phyloP scores from a whole-genome alignment of 176 grass and related monocot genomes.

The Puccinellia tenuiflora region DNA sequence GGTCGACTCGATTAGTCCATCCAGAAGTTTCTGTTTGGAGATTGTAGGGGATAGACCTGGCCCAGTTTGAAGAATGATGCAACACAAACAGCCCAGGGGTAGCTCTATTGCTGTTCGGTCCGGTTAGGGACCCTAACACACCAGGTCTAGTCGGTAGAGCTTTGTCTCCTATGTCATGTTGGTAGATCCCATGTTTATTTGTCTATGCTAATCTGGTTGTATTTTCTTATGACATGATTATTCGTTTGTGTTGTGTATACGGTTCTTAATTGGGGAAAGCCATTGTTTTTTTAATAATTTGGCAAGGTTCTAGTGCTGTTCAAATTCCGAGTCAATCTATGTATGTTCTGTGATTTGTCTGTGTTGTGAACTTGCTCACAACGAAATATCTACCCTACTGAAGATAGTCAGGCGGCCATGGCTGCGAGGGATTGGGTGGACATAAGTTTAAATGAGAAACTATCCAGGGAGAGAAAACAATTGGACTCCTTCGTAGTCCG shows the following conservation, averaged over 20 bases:
- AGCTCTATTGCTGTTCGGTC: background rate
- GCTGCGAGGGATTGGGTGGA: background rate
- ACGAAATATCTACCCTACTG: background rate
- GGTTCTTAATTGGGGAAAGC: background rate
- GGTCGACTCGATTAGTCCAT: background rate
- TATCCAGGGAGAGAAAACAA: background rate
- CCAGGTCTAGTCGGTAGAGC: background rate
- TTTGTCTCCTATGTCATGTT: background rate
- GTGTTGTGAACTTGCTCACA: background rate
- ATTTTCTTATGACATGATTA: background rate
- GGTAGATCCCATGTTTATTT: background rate
- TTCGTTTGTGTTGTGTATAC: background rate
- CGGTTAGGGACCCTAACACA: background rate
- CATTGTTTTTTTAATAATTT: background rate
- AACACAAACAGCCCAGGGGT: background rate
- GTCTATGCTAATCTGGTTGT: background rate
- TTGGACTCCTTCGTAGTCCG: background rate
- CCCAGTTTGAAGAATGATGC: background rate
- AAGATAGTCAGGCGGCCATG: background rate
- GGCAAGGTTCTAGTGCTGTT: background rate
- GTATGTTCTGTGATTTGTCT: background rate
- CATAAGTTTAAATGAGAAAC: background rate
- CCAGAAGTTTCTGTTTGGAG: background rate
- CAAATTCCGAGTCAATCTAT: background rate
- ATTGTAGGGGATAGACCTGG: background rate